Evolutionary conservation across 768 basidiomycete genomes (phyloP).

Genomic region (Galerina marginata): DNA sequence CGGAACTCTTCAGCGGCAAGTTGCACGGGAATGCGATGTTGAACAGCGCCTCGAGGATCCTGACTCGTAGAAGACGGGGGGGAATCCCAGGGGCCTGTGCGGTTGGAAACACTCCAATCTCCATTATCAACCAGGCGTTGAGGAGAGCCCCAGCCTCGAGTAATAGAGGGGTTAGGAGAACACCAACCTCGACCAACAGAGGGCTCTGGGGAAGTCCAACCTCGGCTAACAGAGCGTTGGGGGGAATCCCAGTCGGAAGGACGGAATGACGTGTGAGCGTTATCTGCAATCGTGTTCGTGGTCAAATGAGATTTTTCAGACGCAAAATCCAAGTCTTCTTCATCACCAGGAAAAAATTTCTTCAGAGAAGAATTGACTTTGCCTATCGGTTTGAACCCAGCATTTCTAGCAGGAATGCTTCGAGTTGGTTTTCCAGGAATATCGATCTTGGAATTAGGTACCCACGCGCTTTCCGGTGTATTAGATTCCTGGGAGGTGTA

Average conservation of each 20-base stretch:
- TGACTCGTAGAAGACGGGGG: neutral
- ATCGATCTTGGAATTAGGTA: constrained; percentile 17
- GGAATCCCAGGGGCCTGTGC: too few species aligned
- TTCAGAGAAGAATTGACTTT: constrained; percentile 63
- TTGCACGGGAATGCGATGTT: neutral
- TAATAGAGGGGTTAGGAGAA: too few species aligned
- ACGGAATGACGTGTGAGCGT: neutral
- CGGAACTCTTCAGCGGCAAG: neutral
- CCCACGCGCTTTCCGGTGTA: constrained; percentile 1
- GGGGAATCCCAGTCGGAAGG: neutral
- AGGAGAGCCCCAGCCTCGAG: too few species aligned
- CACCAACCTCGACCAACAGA: too few species aligned
- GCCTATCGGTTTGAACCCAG: constrained; percentile 73
- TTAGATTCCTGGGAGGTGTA: constrained; percentile 7
- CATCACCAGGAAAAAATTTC: constrained; percentile 84
- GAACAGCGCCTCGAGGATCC: neutral
- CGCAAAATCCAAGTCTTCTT: constrained; percentile 63
- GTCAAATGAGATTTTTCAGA: constrained; percentile 22
- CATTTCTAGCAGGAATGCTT: constrained; percentile 35
- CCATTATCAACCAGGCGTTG: too few species aligned
- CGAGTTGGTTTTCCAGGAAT: constrained; percentile 17
- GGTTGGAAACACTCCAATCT: too few species aligned
- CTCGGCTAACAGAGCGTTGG: neutral
- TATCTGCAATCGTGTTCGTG: neutral
- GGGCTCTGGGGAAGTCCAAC: too few species aligned